Base-by-base conservation (phyloP, 352 stramenopile genomes). In the Pythium sukuiense region DNA sequence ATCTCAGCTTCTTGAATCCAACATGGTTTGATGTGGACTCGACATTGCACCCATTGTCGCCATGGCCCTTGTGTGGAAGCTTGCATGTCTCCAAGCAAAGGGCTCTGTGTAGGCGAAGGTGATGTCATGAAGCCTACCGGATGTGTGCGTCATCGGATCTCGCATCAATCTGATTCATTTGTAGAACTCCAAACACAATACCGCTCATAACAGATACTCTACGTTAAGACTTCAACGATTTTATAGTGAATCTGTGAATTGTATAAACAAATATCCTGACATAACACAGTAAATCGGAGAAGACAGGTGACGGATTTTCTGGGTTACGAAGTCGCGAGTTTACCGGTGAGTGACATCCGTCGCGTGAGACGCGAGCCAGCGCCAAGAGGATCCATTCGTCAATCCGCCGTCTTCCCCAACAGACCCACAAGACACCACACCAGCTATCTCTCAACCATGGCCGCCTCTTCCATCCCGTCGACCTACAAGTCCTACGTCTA, bases 401-500 rank as follows among this genome's bases (percentile, higher is more conserved):
- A 48, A 48, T 48, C 16, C 26, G 16, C 41, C 16, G 18, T 48
- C 41, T 41, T 26, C 26, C 32, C 27, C 29, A 5, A 20, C 18
- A 45, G 29, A 54, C 29, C 6, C 41, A 26, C 57, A 45, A 20
- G 24, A 59, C n/a, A 46, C 16, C 27, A 59, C n/a, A 14, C 13
- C 53, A 16, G n/a, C 32, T 32, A 0, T 48, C 52, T 35, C 29
- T 45, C 43, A 30, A 53, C 24, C 37, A 43, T 43, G 37, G 37
- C 37, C 7, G 33, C 33, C 12, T 5, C 39, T 26, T 11, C 41
- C 14, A 48, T 48, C 41, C 41, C 41, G 12, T 3, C 53, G 16
- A 48, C 29, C 18, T 59, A 65, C 59, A 65, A 56, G 59, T 49
- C 59, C 32, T 41, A 45, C 24, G 46, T 65, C 45, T 65, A 65